These are phyloP conservation scores for Lipomyces mesembrius DNA, from an alignment of 805 yeast genomes.

Conservation along the genomic window DNA sequence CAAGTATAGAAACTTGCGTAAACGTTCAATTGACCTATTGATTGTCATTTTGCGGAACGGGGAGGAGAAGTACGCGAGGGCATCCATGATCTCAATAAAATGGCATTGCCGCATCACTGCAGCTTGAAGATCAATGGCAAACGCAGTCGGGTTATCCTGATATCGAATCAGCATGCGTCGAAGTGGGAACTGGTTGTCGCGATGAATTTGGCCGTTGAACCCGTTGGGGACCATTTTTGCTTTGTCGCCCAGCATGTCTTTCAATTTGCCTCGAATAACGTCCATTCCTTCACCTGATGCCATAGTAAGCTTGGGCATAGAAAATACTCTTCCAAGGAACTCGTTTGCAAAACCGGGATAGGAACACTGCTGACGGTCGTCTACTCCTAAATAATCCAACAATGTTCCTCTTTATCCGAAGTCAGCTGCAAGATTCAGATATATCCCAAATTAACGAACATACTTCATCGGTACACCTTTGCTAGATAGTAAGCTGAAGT, in stretches of 20 bases:
- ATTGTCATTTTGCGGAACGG: slow-evolving; percentile 31
- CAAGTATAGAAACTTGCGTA: slow-evolving; percentile 25
- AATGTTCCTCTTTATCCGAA: slow-evolving; percentile 13
- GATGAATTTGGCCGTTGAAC: background rate
- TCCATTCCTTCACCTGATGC: slow-evolving; percentile 5
- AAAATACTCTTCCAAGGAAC: slow-evolving; percentile 5
- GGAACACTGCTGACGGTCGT: slow-evolving; percentile 1
- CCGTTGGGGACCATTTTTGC: background rate
- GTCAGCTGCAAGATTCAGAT: background rate
- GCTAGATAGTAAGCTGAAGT: background rate
- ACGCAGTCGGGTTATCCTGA: slow-evolving; percentile 32
- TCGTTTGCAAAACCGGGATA: slow-evolving; percentile 15
- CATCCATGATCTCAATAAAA: slow-evolving; percentile 36
- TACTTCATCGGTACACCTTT: slow-evolving; percentile 21
- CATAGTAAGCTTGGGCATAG: slow-evolving; percentile 2
- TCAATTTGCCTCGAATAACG: slow-evolving; percentile 11
- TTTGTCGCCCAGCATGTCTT: slow-evolving; percentile 4
- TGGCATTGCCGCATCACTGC: slow-evolving; percentile 37
- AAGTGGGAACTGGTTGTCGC: slow-evolving; percentile 9
- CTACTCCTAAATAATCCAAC: slow-evolving; percentile 7
- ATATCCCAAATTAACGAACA: background rate
- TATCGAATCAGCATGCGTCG: slow-evolving; percentile 28
- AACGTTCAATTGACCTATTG: slow-evolving; percentile 18
- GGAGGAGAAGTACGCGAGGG: slow-evolving; percentile 33
- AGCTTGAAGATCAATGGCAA: slow-evolving; percentile 27